Evolutionary conservation across 2,329 filamentous ascomycete genomes (phyloP), one percentile per base, ranked within the genome.

Genomic region (Botrytis byssoidea): DNA sequence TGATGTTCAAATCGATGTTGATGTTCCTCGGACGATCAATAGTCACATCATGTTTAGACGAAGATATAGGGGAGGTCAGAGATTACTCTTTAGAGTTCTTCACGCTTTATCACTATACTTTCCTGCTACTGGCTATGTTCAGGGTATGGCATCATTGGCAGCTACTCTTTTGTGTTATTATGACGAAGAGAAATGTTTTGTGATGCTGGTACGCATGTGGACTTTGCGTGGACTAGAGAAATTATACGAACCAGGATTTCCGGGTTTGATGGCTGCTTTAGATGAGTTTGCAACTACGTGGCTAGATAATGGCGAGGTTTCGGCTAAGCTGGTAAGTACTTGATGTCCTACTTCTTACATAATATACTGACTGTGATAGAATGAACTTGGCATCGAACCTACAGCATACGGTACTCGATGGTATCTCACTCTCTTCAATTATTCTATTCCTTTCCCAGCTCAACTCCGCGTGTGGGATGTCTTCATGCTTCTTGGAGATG

Each of bases 391-490:
- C 75, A 96, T 99, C 78, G 90, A 93, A 60, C 90, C 93, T 29
- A 97, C 94, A 2, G 91, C 95, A n/a, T 99, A 98, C 81, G 96
- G 95, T 46, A 98, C 95, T 6, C 88, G 95, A 70, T 99, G 96
- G 96, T 99, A 99, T 81, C 87, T 99, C 70, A 99, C 96, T 2
- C 86, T 99, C 14, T 99, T 99, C 87, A 98, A 98, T 83, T 92
- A 98, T 80, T 97, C 94, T 25, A 93, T 99, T 70, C 96, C 96
- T 0, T 99, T 98, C 79, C 88, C 93, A 0, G 95, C 95, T 5
- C 96, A 98, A 82, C 90, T 99, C 51, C 92, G 96, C 67, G 92
- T 99, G 25, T 99, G 96, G 96, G 96, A 99, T 81, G 93, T 98
- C 1, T 98, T 98, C 83, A 94, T 99, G 88, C 89, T 99, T 22